These are phyloP conservation scores for Parastagonospora nodorum DNA, from an alignment of 2,329 filamentous ascomycete genomes.

Conservation along the genomic window DNA sequence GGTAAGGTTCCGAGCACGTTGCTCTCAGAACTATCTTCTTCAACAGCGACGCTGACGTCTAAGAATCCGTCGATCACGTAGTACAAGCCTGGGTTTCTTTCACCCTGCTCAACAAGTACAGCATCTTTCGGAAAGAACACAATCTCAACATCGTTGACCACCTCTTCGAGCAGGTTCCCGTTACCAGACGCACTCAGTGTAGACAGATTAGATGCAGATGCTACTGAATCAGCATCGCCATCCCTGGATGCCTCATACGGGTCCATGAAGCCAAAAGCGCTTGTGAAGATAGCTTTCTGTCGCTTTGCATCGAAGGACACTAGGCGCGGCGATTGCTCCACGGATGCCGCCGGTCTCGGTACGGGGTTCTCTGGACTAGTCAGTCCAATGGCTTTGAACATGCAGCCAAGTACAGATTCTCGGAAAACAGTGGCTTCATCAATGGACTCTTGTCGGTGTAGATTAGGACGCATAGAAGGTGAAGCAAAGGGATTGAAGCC, in stretches of 20 bases:
- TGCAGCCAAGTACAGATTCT: conserved; percentile 88
- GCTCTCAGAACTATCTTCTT: conserved; percentile 59
- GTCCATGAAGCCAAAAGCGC: conserved; percentile 91
- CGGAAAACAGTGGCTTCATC: conserved; percentile 91
- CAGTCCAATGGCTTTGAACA: conserved; percentile 91
- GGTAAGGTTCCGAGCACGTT: conserved; percentile 53
- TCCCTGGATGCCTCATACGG: conserved; percentile 78
- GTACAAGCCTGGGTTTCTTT: conserved; percentile 94
- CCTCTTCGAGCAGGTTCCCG: conserved; percentile 74
- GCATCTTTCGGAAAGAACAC: conserved; percentile 96
- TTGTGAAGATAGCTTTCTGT: conserved; percentile 79
- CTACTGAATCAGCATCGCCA: conserved; percentile 84
- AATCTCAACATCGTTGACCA: conserved; percentile 92
- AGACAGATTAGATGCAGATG: conserved; percentile 55
- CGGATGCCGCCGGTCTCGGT: conserved; percentile 68
- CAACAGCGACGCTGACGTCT: conserved; percentile 83
- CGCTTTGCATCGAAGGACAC: conserved; percentile 82
- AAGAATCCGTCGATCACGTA: conserved; percentile 98
- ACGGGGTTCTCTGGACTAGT: conserved; percentile 69
- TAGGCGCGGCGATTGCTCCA: conserved; percentile 82
- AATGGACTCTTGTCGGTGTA: conserved; percentile 77
- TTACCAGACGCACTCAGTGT: conserved; percentile 61
- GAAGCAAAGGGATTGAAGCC: conserved; percentile 49
- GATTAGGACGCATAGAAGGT: conserved; percentile 36
- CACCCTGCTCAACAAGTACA: conserved; percentile 92